phyloP scores from a whole-genome alignment of 495 filamentous ascomycete species.

The Penicillium coffeae region DNA sequence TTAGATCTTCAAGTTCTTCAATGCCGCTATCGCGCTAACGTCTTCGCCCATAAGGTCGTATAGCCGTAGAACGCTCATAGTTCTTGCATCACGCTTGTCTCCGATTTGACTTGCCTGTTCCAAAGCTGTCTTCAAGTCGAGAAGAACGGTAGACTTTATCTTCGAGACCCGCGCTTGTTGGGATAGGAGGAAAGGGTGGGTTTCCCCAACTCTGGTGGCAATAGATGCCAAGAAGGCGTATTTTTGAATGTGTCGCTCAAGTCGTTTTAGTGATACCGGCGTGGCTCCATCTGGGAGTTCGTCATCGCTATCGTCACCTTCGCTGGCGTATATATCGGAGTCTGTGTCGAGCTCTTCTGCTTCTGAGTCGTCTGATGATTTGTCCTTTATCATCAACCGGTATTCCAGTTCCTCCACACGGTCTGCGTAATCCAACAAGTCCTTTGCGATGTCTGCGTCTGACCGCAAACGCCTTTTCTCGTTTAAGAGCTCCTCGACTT shows the following conservation, averaged over 20 bases:
- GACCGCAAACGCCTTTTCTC: constrained; percentile 50
- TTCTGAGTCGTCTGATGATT: constrained; percentile 6
- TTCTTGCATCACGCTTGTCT: constrained; percentile 48
- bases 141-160: constrained; percentile 70
- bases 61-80: constrained; percentile 68
- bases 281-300: constrained; percentile 42
- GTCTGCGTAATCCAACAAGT: constrained; percentile 67
- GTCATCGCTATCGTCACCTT: constrained; percentile 53
- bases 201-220: constrained; percentile 46
- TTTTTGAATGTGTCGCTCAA: constrained; percentile 56
- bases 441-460: constrained; percentile 56
- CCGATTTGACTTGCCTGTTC: constrained; percentile 63
- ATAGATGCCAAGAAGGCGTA: constrained; percentile 54
- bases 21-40: constrained; percentile 56
- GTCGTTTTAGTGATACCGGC: constrained; percentile 44
- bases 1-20: constrained; percentile 62
- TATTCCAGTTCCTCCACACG: constrained; percentile 72
- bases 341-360: constrained; percentile 32
- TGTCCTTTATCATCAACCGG: constrained; percentile 53
- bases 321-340: constrained; percentile 38
- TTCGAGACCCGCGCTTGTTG: constrained; percentile 55
- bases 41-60: constrained; percentile 77
- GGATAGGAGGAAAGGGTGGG: constrained; percentile 62
- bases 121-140: constrained; percentile 77
- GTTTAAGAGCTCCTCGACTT: constrained; percentile 52